These are phyloP conservation scores for Coniochaeta ligniaria DNA, from an alignment of 2,329 filamentous ascomycete species.

Conservation along the genomic window DNA sequence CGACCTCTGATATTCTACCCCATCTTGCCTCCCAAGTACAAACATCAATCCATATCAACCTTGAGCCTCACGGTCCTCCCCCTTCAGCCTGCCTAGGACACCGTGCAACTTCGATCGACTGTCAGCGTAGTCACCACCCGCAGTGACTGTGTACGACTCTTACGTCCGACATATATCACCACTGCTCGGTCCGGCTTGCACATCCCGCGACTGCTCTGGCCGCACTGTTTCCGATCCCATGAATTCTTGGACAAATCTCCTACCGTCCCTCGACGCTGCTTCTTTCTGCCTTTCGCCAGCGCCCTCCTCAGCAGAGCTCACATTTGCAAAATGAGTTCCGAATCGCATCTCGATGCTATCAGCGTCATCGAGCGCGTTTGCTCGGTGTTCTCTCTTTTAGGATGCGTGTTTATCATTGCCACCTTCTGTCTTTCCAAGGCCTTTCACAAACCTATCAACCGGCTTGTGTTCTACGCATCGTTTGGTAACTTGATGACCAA, in stretches of 20 bases:
- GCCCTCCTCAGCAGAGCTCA: background rate
- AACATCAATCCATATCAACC: background rate
- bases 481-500: constrained; percentile 76
- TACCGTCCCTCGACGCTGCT: background rate
- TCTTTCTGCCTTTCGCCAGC: background rate
- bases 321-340: background rate
- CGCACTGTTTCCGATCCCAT: background rate
- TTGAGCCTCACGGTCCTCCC: background rate
- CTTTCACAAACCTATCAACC: constrained; percentile 83
- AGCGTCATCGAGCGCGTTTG: constrained; percentile 58
- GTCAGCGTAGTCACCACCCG: background rate
- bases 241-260: background rate
- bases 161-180: background rate
- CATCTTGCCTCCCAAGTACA: background rate
- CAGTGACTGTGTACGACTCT: background rate
- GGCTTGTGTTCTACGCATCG: constrained; percentile 76
- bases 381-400: constrained; percentile 64
- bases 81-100: background rate
- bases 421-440: constrained; percentile 62
- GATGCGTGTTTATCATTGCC: constrained; percentile 62
- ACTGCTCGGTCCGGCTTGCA: background rate
- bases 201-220: background rate
- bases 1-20: background rate
- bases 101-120: background rate
- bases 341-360: constrained; percentile 39